Base-by-base conservation (phyloP, 176 grass and related monocot species). In the Raddia distichophylla region DNA sequence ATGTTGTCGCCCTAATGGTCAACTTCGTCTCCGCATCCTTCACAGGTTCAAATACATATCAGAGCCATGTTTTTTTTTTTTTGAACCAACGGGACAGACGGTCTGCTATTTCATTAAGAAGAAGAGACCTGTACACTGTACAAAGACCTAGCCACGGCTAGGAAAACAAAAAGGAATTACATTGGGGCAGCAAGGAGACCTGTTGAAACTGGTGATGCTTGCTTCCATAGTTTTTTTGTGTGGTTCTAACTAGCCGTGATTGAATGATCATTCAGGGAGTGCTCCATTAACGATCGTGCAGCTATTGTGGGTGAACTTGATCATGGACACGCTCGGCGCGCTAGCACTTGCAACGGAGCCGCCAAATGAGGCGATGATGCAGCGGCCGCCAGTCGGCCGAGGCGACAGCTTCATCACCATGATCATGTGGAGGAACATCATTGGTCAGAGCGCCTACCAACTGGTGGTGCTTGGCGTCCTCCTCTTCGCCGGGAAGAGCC, bases 251-350 rank as follows among this genome's bases (percentile, higher is more conserved):
- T 27, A 27, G 1, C 27, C 27, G 27, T 27, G 37, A 40, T 5
- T 40, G 37, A 40, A 40, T 5, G 7, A 20, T 2, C 4, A 13
- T 74, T 75, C 83, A 97, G 95, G 95, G 65, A 94, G 69, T 32
- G 95, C 95, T 2, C 95, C 95, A 5, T 66, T 97, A 75, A 97
- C 92, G 47, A 93, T 93, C 17, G 95, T 97, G 15, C 95, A 97
- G 49, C 73, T 97, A 69, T 78, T 97, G 49, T 97, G 95, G 95
- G 95, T 97, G 55, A 97, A 97, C 90, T 74, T 97, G 82, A 94
- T 94, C 80, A 97, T 97, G 95, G 95, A 97, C 81, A 97, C 95
- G 3, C 88, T 97, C 1, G 95, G 95, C 1, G 95, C 95, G 13
- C 58, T 97, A 45, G 95, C 95, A 63, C 87, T 97, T 56, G 95